Evolutionary conservation across 2,329 filamentous ascomycete species (phyloP).

Genomic region (Clarireedia homoeocarpa): DNA sequence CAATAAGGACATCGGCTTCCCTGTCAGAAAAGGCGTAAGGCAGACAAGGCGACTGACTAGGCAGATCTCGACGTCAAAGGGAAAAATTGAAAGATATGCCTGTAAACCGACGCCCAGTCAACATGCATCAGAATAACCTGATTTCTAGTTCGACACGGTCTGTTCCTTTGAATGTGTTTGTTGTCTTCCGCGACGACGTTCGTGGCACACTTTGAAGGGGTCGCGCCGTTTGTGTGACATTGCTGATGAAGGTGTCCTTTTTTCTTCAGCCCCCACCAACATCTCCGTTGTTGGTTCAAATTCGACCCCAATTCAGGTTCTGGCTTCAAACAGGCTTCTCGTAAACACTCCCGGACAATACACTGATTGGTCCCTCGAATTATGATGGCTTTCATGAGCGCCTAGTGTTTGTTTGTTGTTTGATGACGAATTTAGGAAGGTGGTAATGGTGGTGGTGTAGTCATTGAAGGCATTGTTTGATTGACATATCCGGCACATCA

Average conservation of each 20-base stretch:
- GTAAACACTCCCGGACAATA: neutral
- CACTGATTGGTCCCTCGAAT: neutral
- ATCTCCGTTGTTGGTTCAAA: neutral
- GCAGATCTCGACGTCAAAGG: slow-evolving; percentile 12
- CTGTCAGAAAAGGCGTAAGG: slow-evolving; percentile 6
- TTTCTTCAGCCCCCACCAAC: neutral
- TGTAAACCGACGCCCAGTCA: neutral
- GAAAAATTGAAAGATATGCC: neutral
- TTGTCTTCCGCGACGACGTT: neutral
- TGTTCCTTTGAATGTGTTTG: neutral
- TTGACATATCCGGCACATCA: neutral
- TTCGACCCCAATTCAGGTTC: neutral
- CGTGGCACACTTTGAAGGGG: neutral
- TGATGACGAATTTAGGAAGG: neutral
- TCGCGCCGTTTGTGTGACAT: neutral
- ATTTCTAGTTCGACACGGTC: neutral
- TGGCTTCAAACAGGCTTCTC: neutral
- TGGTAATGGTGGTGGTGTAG: neutral
- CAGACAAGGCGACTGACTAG: slow-evolving; percentile 17
- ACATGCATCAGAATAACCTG: neutral
- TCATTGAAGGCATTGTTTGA: neutral
- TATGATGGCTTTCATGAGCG: neutral
- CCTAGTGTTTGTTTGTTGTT: neutral
- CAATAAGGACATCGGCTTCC: neutral
- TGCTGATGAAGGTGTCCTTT: neutral